Conservation (phyloP, 192 early-diverging fungal species). For the Geranomyces michiganensis region DNA sequence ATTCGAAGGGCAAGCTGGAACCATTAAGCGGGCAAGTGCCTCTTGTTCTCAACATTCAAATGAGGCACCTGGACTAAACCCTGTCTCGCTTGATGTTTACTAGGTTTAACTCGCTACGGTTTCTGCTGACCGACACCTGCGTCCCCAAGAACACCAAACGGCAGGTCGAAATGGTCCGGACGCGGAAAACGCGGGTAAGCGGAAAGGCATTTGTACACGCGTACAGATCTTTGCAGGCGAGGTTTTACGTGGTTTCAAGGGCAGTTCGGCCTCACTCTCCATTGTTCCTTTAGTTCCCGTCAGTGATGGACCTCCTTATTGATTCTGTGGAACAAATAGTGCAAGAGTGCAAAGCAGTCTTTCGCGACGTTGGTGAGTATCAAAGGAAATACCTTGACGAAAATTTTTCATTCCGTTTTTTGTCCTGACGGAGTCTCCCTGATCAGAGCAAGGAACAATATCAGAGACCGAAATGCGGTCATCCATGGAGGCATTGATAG, state of each 20-base stretch:
- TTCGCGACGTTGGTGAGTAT: constrained; percentile 15
- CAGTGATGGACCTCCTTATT: constrained; percentile 33
- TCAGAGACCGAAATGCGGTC: neutral
- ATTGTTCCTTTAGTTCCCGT: constrained; percentile 24
- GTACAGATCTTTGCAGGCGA: neutral
- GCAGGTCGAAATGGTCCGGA: constrained; percentile 77
- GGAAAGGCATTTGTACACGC: neutral
- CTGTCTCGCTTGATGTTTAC: too few species aligned
- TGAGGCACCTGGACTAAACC: too few species aligned
- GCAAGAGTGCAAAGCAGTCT: constrained; percentile 13
- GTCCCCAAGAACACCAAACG: constrained; percentile 88
- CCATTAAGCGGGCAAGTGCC: constrained; percentile 52
- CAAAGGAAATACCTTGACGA: neutral
- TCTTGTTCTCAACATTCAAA: too few species aligned
- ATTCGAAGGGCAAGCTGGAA: constrained; percentile 62
- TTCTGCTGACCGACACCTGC: constrained; percentile 87
- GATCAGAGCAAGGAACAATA: neutral
- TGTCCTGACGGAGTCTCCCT: neutral
- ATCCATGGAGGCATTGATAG: constrained; percentile 60
- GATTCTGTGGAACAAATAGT: constrained; percentile 27
- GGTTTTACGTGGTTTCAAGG: neutral
- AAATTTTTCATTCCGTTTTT: neutral
- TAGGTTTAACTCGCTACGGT: constrained; percentile 68
- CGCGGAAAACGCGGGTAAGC: constrained; percentile 24
- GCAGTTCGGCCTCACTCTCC: too few species aligned